phyloP scores from a whole-genome alignment of 2,329 filamentous ascomycete species.

The Orbilia javanica region DNA sequence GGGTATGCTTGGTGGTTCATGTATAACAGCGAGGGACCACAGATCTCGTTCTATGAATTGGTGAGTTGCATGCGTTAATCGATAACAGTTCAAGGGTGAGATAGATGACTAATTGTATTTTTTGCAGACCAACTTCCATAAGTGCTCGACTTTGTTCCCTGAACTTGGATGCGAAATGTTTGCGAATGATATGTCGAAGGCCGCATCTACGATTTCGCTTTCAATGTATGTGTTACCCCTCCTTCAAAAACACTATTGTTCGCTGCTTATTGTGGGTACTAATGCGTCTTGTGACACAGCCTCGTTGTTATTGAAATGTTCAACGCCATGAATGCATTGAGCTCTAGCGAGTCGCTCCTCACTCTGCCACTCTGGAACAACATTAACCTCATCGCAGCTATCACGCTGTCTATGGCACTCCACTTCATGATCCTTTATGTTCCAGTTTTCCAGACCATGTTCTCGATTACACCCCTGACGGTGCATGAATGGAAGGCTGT shows the following conservation, averaged over 20 bases:
- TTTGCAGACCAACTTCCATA: conserved; percentile 83
- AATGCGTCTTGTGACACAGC: conserved; percentile 65
- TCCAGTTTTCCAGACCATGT: conserved; percentile 75
- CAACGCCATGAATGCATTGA: conserved; percentile 98
- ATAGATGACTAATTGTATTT: background rate
- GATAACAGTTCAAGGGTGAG: background rate
- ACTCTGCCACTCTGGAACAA: conserved; percentile 98
- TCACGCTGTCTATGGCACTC: conserved; percentile 89
- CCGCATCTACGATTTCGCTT: conserved; percentile 91
- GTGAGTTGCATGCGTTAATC: conserved; percentile 21
- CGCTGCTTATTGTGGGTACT: background rate
- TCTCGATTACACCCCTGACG: conserved; percentile 89
- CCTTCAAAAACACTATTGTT: background rate
- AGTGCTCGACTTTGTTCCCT: conserved; percentile 85
- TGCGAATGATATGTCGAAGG: conserved; percentile 83
- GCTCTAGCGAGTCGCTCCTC: conserved; percentile 91
- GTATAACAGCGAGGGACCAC: conserved; percentile 89
- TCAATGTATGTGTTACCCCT: conserved; percentile 64
- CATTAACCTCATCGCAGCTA: conserved; percentile 97
- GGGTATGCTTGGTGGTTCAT: conserved; percentile 99
- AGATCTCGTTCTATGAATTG: conserved; percentile 90
- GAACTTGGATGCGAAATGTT: conserved; percentile 96
- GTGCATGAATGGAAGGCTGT: conserved; percentile 93
- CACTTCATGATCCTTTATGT: conserved; percentile 95
- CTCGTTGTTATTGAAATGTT: conserved; percentile 99